Conservation (phyloP, 2,329 filamentous ascomycete genomes). For the Fusarium oxysporum region DNA sequence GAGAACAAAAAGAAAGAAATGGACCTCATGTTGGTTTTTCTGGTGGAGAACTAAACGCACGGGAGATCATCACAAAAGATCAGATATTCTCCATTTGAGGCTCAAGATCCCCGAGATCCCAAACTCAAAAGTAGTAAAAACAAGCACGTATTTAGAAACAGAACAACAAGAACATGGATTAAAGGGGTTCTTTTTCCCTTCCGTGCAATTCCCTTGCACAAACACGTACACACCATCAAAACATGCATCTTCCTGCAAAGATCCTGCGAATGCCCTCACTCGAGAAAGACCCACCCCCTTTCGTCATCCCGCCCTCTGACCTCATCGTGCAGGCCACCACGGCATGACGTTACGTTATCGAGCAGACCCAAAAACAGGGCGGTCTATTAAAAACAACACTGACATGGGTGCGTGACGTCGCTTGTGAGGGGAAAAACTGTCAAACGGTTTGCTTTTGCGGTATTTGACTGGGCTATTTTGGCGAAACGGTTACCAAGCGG, state of each 20-base stretch:
- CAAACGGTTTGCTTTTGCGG: slow-evolving; percentile 7
- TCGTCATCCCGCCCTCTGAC: slow-evolving; percentile 48
- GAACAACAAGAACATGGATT: not conserved
- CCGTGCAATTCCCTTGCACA: slow-evolving; percentile 20
- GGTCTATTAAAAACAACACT: slow-evolving; percentile 34
- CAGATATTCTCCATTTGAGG: slow-evolving; percentile 26
- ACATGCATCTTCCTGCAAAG: slow-evolving; percentile 17
- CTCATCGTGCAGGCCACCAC: slow-evolving; percentile 44
- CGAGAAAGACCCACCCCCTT: slow-evolving; percentile 21
- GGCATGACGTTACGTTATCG: slow-evolving; percentile 7
- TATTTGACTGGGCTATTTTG: slow-evolving; percentile 12
- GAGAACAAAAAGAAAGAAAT: not conserved
- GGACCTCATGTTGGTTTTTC: slow-evolving; percentile 4
- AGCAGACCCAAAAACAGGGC: slow-evolving; percentile 27
- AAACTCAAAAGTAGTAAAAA: slow-evolving; percentile 5
- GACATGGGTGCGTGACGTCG: slow-evolving; percentile 23
- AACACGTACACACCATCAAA: slow-evolving; percentile 1
- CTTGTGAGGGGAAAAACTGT: not conserved
- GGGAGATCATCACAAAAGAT: slow-evolving; percentile 41
- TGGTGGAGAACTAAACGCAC: slow-evolving; percentile 29
- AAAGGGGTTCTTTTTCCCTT: not conserved
- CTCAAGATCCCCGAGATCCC: slow-evolving; percentile 18
- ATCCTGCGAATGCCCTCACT: slow-evolving; percentile 28
- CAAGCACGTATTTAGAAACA: not conserved
- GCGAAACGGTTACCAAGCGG: slow-evolving; percentile 17